Evolutionary conservation across 2,329 filamentous ascomycete genomes (phyloP), one percentile per base, ranked within the genome.

Genomic region (Hymenoscyphus salicellus): DNA sequence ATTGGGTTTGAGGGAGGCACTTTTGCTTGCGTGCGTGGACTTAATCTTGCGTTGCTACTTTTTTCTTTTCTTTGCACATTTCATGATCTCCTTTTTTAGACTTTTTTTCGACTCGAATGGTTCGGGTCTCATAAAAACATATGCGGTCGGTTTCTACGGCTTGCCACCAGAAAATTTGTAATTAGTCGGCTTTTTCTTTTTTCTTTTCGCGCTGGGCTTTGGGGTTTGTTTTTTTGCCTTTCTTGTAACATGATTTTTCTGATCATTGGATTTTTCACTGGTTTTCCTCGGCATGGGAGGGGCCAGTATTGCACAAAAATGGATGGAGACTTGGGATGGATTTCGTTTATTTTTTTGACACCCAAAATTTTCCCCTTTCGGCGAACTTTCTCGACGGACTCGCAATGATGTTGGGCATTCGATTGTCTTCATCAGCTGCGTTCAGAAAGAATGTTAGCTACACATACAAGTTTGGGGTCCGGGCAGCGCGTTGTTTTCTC

Each of bases 81-180:
- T 66, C 61, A 71, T 65, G 70, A 69, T 66, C 65, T 71, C 60
- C 11, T 36, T 66, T 38, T 68, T 61, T 71, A 74, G 71, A 74
- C 66, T 49, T 71, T 70, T n/a, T 38, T 30, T 57, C 61, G 63
- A 63, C 66, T 67, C 65, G 46, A 65, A 68, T 66, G 57, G 52
- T 60, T 66, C 66, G 69, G 61, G 66, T 66, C 62, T 66, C 55
- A 56, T 62, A 58, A 69, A 66, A 69, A 66, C 62, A 68, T 70
- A 68, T 68, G 64, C 64, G 63, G 67, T 66, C 69, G 67, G 60
- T 67, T 68, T 68, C 64, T 68, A 64, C 60, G 69, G 62, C 62
- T 72, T 63, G 73, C 72, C 70, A 72, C 66, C 68, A 71, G 72
- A 67, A 72, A 72, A 72, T 71, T 75, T 76, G 75, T 75, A 76